Evolutionary conservation across 2,329 filamentous ascomycete species (phyloP).

Genomic region (Pseudopithomyces chartarum): DNA sequence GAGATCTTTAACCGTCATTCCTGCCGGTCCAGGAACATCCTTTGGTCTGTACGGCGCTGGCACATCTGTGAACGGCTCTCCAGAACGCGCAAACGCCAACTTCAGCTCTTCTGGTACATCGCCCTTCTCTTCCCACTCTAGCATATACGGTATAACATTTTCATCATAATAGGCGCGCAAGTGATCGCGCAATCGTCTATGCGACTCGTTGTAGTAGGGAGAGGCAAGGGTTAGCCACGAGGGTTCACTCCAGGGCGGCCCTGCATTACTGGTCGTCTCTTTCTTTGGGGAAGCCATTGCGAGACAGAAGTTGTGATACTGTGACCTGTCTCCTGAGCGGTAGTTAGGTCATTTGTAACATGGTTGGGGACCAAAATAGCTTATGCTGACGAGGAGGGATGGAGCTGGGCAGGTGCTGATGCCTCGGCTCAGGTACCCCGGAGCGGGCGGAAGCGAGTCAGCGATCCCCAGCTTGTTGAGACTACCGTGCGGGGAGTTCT

Average conservation of each 20-base stretch:
- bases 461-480: no score
- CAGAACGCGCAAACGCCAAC: conserved; percentile 46
- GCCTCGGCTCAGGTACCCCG: no score
- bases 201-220: conserved; percentile 68
- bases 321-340: no score
- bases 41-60: conserved; percentile 50
- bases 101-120: conserved; percentile 54
- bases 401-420: background rate
- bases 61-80: conserved; percentile 51
- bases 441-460: no score
- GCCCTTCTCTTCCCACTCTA: conserved; percentile 65
- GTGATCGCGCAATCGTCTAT: conserved; percentile 61
- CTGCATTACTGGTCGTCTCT: conserved; percentile 41
- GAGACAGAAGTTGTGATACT: no score
- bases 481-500: no score
- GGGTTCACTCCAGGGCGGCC: conserved; percentile 51
- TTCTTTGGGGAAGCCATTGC: conserved; percentile 27
- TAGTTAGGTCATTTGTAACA: no score
- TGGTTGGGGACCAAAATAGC: background rate
- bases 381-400: background rate
- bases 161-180: conserved; percentile 65
- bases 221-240: conserved; percentile 56
- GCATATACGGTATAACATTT: conserved; percentile 61
- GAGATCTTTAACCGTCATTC: conserved; percentile 42
- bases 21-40: conserved; percentile 43